Conservation (phyloP, 2,329 filamentous ascomycete species). For the Phaeosphaeriaceae sp. region DNA sequence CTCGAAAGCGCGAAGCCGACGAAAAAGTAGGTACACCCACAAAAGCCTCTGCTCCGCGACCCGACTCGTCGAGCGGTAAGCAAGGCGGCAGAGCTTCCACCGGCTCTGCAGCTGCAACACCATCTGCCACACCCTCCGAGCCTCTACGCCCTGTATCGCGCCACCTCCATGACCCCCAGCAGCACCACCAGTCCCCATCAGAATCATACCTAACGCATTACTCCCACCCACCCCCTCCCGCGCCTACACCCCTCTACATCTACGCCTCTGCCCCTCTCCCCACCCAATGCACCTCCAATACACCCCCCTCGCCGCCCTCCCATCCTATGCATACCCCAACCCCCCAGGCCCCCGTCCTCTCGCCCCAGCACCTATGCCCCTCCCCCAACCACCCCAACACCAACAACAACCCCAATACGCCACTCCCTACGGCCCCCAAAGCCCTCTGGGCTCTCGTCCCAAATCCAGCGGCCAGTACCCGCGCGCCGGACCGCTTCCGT, state of each 20-base stretch:
- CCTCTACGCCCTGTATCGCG: constrained; percentile 24
- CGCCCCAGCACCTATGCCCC: constrained; percentile 23
- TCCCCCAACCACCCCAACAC: constrained; percentile 29
- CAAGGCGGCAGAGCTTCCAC: constrained; percentile 28
- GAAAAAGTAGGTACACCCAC: constrained; percentile 32
- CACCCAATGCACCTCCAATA: constrained; percentile 34
- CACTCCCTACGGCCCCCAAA: constrained; percentile 39
- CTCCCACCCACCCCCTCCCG: constrained; percentile 22
- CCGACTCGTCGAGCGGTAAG: constrained; percentile 31
- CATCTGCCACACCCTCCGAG: constrained; percentile 25
- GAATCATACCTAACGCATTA: constrained; percentile 28
- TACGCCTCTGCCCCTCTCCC: constrained; percentile 28
- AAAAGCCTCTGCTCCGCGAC: constrained; percentile 28
- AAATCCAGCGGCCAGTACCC: constrained; percentile 31
- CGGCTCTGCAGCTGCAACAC: constrained; percentile 23
- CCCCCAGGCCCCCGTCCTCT: constrained; percentile 16
- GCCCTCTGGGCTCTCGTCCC: constrained; percentile 25
- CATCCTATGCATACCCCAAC: constrained; percentile 24
- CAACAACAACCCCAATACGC: constrained; percentile 32
- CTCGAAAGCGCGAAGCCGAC: constrained; percentile 42
- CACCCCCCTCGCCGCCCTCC: constrained; percentile 35
- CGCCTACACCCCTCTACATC: constrained; percentile 27
- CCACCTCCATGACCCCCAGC: constrained; percentile 22
- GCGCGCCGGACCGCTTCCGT: constrained; percentile 29
- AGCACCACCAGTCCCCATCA: constrained; percentile 24